These are phyloP conservation scores for Lenwebbia sp. DNA, from an alignment of 345 rosid genomes.

Conservation along the genomic window DNA sequence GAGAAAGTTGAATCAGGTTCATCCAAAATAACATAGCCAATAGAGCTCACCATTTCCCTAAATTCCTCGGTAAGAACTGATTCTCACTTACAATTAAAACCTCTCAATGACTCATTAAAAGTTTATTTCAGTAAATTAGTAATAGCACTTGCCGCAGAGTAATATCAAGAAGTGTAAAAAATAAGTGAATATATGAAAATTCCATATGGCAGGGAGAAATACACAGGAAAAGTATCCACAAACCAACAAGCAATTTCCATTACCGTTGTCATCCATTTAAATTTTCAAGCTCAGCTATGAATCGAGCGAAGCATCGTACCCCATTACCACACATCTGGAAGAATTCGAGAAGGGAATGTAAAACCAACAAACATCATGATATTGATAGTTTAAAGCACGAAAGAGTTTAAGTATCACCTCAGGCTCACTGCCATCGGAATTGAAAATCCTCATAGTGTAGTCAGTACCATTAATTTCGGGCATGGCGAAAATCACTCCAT, in stretches of 20 bases:
- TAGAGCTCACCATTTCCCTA: not conserved
- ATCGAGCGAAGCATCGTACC: constrained; percentile 84
- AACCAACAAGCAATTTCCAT: not conserved
- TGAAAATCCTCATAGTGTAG: constrained; percentile 83
- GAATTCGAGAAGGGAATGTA: too few species aligned
- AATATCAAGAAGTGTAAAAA: not conserved
- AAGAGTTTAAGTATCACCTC: constrained; percentile 30
- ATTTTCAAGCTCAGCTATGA: constrained; percentile 74
- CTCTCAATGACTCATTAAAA: not conserved
- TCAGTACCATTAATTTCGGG: constrained; percentile 77
- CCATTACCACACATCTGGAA: constrained; percentile 98
- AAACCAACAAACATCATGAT: not conserved
- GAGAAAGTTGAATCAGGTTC: not conserved
- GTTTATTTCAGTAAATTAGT: not conserved
- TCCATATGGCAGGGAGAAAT: not conserved
- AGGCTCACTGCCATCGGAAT: constrained; percentile 95
- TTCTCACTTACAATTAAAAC: not conserved
- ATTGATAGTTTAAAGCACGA: not conserved
- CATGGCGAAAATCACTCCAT: constrained; percentile 92
- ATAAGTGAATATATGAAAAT: not conserved
- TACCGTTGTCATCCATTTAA: constrained; percentile 62
- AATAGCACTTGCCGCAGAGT: not conserved
- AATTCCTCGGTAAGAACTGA: not conserved
- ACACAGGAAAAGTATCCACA: not conserved
- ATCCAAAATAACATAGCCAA: not conserved